Evolutionary conservation across 805 yeast species (phyloP), one percentile per base, ranked within the genome.

Genomic region (Phaffomyces antillensis): DNA sequence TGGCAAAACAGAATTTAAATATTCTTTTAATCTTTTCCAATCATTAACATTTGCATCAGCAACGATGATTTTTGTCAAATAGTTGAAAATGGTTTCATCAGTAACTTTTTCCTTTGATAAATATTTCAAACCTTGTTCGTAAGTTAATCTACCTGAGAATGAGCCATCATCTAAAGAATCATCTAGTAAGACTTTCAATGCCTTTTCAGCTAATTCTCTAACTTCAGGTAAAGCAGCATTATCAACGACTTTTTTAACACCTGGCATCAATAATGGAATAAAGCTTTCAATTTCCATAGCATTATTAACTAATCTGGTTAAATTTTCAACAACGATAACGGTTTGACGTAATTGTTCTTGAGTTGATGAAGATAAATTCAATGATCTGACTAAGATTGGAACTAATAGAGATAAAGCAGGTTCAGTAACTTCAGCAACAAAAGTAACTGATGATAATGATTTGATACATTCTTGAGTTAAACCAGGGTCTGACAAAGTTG

Each of bases 371-470:
- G 75, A 66, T 71, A 85, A 79, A 58, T 83, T 84, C 59, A 91
- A 73, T 3, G 98, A 91, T 63, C 90, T 87, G 62, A 81, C 89
- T 58, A 91, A 76, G 53, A 90, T 90, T 39, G 99, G 99, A 39
- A 87, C 97, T 59, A 91, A 73, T 46, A 91, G 68, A 9, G 98
- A 78, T 55, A 91, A 73, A 5, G 95, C 95, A 6, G 98, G 95
- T 70, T 90, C 98, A 15, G 97, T 93, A 51, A 91, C 99, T 70
- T 93, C 99, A 39, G 99, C 96, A 41, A 91, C 98, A 64, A 91
- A 91, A 0, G 99, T 93, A 44, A 91, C 97, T 36, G 95, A 85
- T 3, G 96, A 84, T 51, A 91, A 75, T 37, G 91, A 79, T 66
- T 84, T 86, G 64, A 91, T 86, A 66, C 96, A 89, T 48, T 77